These are phyloP conservation scores for Neurospora terricola DNA, from an alignment of 495 filamentous ascomycete species.

Conservation along the genomic window DNA sequence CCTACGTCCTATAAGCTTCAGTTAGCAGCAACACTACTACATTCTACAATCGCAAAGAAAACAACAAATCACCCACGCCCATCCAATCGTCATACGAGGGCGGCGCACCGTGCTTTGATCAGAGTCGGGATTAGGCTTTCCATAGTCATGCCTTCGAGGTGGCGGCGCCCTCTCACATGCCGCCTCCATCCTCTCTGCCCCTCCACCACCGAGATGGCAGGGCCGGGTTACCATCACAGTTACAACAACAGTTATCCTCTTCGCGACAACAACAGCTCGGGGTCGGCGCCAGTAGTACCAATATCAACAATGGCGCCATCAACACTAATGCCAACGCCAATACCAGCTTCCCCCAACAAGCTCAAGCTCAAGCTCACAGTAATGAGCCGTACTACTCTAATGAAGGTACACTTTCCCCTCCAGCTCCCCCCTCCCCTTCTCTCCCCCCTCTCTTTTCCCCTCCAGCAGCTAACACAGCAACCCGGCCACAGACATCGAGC, in stretches of 20 bases:
- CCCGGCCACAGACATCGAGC: constrained; percentile 53
- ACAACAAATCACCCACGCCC: background rate
- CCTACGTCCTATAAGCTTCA: background rate
- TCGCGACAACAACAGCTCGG: background rate
- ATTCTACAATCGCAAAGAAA: constrained; percentile 2
- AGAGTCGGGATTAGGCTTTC: constrained; percentile 9
- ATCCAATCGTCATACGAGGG: background rate
- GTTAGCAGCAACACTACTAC: background rate
- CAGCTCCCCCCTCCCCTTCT: too few relatives aligned
- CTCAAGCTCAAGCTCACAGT: background rate
- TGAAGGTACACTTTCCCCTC: constrained; percentile 41
- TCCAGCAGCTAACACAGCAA: background rate
- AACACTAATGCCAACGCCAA: constrained; percentile 25
- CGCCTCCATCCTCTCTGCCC: constrained; percentile 23
- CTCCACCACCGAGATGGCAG: constrained; percentile 23
- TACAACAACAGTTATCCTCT: constrained; percentile 11
- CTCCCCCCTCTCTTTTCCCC: background rate
- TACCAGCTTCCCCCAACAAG: background rate
- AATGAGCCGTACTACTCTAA: constrained; percentile 43
- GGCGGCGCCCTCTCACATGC: constrained; percentile 19
- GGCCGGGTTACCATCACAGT: constrained; percentile 29
- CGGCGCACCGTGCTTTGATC: background rate
- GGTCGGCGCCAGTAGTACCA: background rate
- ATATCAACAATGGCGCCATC: constrained; percentile 10
- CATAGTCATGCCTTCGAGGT: constrained; percentile 26